phyloP scores from a whole-genome alignment of 148 eudicot species.

The Camellia japonica region DNA sequence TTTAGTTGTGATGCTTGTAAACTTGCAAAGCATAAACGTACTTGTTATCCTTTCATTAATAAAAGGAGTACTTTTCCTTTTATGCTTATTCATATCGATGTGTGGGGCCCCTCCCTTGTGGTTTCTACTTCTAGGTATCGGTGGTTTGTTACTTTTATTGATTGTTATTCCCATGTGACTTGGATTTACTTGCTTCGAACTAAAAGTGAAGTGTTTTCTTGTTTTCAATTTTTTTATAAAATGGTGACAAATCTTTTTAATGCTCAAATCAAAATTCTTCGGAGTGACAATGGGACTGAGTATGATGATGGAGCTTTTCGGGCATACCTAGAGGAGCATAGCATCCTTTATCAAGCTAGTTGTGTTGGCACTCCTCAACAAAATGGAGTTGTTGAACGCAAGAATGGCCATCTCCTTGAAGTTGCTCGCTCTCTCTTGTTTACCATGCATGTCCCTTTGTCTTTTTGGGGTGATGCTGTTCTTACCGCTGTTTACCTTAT shows the following conservation, averaged over 20 bases:
- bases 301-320: not conserved
- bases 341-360: too few relatives aligned
- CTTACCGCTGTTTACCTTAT: not conserved
- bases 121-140: not conserved
- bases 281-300: not conserved
- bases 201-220: not conserved
- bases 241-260: too few relatives aligned
- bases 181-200: not conserved
- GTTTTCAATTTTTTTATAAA: not conserved
- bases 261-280: too few relatives aligned
- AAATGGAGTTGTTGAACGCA: not conserved
- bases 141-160: not conserved
- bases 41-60: not conserved
- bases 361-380: not conserved
- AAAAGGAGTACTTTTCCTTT: not conserved
- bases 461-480: not conserved
- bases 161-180: not conserved
- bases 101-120: not conserved
- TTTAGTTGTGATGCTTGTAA: not conserved
- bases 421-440: not conserved
- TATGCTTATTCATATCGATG: not conserved
- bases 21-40: not conserved
- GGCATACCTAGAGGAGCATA: not conserved
- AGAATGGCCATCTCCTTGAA: too few relatives aligned
- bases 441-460: not conserved